phyloP scores from a whole-genome alignment of 768 basidiomycete species.

The Suillus americanus region DNA sequence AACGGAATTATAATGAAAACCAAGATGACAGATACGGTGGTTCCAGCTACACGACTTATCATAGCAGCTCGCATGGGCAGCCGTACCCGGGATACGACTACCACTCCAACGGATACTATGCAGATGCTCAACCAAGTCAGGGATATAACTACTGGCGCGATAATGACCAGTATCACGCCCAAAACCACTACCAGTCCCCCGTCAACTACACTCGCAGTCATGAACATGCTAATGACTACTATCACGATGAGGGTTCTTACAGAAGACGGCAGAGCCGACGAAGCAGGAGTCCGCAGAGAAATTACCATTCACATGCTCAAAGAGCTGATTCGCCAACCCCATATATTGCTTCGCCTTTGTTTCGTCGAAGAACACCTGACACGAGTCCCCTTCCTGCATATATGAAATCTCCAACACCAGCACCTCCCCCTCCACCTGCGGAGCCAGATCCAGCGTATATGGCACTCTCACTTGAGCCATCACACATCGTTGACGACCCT shows the following conservation, averaged over 20 bases:
- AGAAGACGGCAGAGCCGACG: not conserved
- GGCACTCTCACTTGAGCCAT: constrained; percentile 28
- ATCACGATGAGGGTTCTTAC: not conserved
- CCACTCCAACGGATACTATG: not conserved
- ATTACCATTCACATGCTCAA: not conserved
- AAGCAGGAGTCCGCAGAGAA: not conserved
- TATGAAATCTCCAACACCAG: constrained; percentile 9
- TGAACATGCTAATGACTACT: not conserved
- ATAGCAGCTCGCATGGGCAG: not conserved
- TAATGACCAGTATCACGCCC: not conserved
- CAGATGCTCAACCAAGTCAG: not conserved
- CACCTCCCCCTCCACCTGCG: constrained; percentile 6
- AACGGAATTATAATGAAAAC: not conserved
- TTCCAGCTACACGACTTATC: not conserved
- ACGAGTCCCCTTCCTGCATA: constrained; percentile 3
- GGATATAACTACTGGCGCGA: not conserved
- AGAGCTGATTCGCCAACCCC: constrained; percentile 2
- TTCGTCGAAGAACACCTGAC: constrained; percentile 12
- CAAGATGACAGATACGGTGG: not conserved
- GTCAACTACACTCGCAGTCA: not conserved
- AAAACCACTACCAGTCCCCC: not conserved
- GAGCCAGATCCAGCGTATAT: constrained; percentile 39
- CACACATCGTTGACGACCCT: constrained; percentile 26
- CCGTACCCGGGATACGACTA: not conserved
- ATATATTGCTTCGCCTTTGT: constrained; percentile 6